Base-by-base conservation (phyloP, 805 yeast genomes). In the Candida berthetii region DNA sequence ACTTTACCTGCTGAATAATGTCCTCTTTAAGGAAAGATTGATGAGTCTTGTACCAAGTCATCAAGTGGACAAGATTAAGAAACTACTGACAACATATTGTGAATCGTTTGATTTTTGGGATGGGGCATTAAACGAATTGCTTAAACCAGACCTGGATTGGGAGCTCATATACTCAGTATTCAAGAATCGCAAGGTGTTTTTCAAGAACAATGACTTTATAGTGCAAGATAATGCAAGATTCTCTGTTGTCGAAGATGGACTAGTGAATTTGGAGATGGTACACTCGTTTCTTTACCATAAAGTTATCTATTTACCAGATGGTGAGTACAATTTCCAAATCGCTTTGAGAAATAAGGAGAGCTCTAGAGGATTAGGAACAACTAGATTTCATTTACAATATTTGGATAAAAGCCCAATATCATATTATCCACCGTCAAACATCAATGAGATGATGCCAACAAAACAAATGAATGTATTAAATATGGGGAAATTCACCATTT, bases 401-500 rank as follows among this genome's bases (percentile, higher is more conserved):
- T 44, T 58, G 27, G 53, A 58, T 20, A 54, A 54, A 2, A 47
- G 56, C 3, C 16, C 15, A 60, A 60, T 8, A 50, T 60, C 14
- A 53, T 52, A 17, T 45, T 77, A 71, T 49, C 81, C 84, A 1
- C 80, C 85, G 0, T 64, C 75, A 0, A 72, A 75, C 48, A 72
- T 80, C 35, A 71, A 70, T 39, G 84, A 79, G 11, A 63, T 80
- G 19, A 58, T 78, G n/a, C 83, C 83, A 1, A 69, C 66, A 40
- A 63, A 69, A 22, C 70, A 69, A 44, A 68, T 76, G 49, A 68
- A 76, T 20, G 59, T 78, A 19, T 53, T 79, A 31, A 70, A 74
- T 46, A 49, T 78, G 22, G 84, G 82, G 0, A 66, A 64, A 36
- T 76, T 80, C 48, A 44, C 42, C 2, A 56, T 75, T 18, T 34